Percentiles rank a stretch among this genome's conserved stretches.
These are phyloP conservation scores for Hortiboletus campestris DNA, from an alignment of 768 basidiomycete genomes.

Conservation along the genomic window DNA sequence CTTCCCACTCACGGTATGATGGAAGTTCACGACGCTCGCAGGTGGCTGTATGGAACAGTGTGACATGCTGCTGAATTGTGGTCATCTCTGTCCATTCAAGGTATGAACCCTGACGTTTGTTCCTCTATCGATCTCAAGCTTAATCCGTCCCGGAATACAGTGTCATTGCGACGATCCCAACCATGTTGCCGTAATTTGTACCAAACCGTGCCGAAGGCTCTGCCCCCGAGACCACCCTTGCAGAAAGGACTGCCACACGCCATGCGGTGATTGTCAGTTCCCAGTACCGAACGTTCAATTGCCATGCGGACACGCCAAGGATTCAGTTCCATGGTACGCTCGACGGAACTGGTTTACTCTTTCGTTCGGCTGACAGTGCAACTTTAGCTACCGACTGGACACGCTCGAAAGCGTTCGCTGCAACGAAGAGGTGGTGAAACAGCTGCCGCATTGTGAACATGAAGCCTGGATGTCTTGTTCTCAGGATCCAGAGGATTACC, in stretches of 20 bases:
- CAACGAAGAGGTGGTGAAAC: conserved; percentile 39
- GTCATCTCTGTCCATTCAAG: conserved; percentile 63
- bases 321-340: conserved; percentile 50
- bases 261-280: conserved; percentile 55
- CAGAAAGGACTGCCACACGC: conserved; percentile 43
- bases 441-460: conserved; percentile 56
- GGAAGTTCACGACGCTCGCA: conserved; percentile 16
- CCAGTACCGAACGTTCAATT: conserved; percentile 44
- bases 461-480: conserved; percentile 45
- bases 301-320: conserved; percentile 55
- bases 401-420: conserved; percentile 46
- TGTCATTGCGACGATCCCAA: conserved; percentile 62
- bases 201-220: conserved; percentile 47
- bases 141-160: conserved; percentile 27
- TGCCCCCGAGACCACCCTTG: conserved; percentile 63
- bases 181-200: conserved; percentile 48
- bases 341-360: neutral
- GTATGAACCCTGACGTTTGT: conserved; percentile 30
- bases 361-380: neutral
- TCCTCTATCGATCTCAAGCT: neutral
- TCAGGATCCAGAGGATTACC: conserved; percentile 36
- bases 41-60: conserved; percentile 67
- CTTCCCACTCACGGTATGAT: neutral
- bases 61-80: conserved; percentile 51
- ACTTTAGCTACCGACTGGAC: conserved; percentile 46